Evolutionary conservation across 2,329 filamentous ascomycete species (phyloP), one percentile per base, ranked within the genome.

Genomic region (Aspergillus tubingensis): DNA sequence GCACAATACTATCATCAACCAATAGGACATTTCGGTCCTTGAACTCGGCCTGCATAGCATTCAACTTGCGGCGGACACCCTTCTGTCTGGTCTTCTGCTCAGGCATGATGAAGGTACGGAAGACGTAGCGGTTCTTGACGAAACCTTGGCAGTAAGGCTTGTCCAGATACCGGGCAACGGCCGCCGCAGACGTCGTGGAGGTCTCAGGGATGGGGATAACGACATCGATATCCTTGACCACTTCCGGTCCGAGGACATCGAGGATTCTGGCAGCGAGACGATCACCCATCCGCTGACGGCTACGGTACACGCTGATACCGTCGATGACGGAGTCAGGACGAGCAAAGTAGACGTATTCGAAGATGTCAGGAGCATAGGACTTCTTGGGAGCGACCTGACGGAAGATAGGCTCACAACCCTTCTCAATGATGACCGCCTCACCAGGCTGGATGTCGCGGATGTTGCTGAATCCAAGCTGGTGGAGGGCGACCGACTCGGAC

Each of bases 1-100:
- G 86, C 4, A 96, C 93, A 61, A 96, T 92, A 68, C 88, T 91
- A 77, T 97, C 94, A 68, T 97, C 94, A 1, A 97, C 91, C 0
- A 98, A 81, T 10, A 92, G 82, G 7, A 98, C 90, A 61, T 88
- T 90, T 68, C 90, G 88, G 66, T 85, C 91, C 59, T 88, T 82
- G 77, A 97, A 97, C 73, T 97, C 92, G 39, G 88, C 87, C 25
- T 88, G 86, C 77, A 97, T 96, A 19, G 93, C 87, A 62, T 91
- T 94, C 41, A 98, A 83, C 79, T 98, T 98, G 52, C 93, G 86
- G 3, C 94, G 88, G 8, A 98, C 92, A 67, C 91, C 90, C 78
- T 94, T 94, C 70, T 95, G 87, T 3, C 93, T 85, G 17, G 88
- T 85, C 67, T 86, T 86, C 75, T 97, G 93, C 27, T 89, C 90